phyloP scores from a whole-genome alignment of 805 yeast genomes.

The Spathaspora girioi region DNA sequence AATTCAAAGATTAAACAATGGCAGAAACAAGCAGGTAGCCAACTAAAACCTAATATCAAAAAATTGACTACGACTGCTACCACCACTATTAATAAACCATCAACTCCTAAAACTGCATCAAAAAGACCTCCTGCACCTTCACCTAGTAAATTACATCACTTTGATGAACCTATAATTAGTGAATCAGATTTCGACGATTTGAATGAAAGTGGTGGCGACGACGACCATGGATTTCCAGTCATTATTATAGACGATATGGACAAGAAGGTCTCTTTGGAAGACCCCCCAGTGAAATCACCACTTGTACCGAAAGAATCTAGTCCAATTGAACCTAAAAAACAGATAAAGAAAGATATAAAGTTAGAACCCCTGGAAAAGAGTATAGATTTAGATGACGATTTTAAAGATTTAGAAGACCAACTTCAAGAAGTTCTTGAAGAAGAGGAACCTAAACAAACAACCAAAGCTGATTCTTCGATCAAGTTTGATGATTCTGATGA shows the following conservation, averaged over 20 bases:
- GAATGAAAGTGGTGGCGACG: slow-evolving; percentile 7
- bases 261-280: slow-evolving; percentile 2
- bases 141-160: neutral
- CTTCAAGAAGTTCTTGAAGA: slow-evolving; percentile 38
- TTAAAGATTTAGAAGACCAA: slow-evolving; percentile 41
- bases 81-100: neutral
- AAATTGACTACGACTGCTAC: neutral
- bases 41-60: neutral
- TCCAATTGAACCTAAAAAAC: neutral
- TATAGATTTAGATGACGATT: slow-evolving; percentile 35
- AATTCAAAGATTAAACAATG: slow-evolving; percentile 19
- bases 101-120: neutral
- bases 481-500: slow-evolving; percentile 20
- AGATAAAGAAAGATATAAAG: neutral
- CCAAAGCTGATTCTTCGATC: neutral
- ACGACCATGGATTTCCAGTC: neutral
- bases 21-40: slow-evolving; percentile 8
- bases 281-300: neutral
- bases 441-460: slow-evolving; percentile 5
- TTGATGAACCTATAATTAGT: slow-evolving; percentile 18
- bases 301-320: neutral
- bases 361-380: slow-evolving; percentile 3
- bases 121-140: slow-evolving; percentile 5
- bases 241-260: neutral
- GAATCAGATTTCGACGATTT: slow-evolving; percentile 39